A percentile compares a stretch with the other conserved stretches of the same genome.
Conservation (phyloP, 2,329 filamentous ascomycete species). For the Aspergillus fumigatus region DNA sequence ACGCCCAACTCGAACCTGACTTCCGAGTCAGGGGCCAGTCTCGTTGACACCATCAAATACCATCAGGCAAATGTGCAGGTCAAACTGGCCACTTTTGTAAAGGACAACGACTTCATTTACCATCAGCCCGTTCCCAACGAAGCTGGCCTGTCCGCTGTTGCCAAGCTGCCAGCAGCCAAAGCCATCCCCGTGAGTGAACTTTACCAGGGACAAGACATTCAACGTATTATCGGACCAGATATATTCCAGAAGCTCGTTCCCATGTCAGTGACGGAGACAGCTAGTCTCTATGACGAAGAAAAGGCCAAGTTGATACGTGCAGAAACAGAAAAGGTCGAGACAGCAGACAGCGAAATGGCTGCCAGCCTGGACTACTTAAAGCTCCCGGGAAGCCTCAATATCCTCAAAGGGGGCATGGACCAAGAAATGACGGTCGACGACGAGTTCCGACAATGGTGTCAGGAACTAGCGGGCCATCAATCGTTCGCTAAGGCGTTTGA, state of each 20-base stretch:
- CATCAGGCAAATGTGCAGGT: conserved; percentile 78
- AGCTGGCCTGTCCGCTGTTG: conserved; percentile 72
- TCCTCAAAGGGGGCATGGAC: conserved; percentile 88
- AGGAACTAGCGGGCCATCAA: conserved; percentile 82
- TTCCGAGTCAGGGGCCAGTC: conserved; percentile 67
- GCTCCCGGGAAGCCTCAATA: conserved; percentile 80
- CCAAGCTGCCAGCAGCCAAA: conserved; percentile 91
- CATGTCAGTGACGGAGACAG: conserved; percentile 91
- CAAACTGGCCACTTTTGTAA: conserved; percentile 68
- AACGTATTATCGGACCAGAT: conserved; percentile 92
- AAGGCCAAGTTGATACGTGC: conserved; percentile 93
- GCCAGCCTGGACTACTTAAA: conserved; percentile 91
- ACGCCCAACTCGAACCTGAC: conserved; percentile 78
- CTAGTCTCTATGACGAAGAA: conserved; percentile 95
- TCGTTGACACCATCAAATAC: conserved; percentile 79
- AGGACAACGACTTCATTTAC: conserved; percentile 98
- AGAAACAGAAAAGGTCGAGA: conserved; percentile 88
- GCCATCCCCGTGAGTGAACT: conserved; percentile 95
- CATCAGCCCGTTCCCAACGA: conserved; percentile 87
- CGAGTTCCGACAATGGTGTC: conserved; percentile 90
- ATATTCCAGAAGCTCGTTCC: conserved; percentile 96
- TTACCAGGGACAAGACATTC: conserved; percentile 95
- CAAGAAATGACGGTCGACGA: conserved; percentile 84
- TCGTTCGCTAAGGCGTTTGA: conserved; percentile 76
- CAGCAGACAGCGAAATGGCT: conserved; percentile 91